phyloP scores from a whole-genome alignment of 2,329 filamentous ascomycete species.

The Helicocarpus griseus region DNA sequence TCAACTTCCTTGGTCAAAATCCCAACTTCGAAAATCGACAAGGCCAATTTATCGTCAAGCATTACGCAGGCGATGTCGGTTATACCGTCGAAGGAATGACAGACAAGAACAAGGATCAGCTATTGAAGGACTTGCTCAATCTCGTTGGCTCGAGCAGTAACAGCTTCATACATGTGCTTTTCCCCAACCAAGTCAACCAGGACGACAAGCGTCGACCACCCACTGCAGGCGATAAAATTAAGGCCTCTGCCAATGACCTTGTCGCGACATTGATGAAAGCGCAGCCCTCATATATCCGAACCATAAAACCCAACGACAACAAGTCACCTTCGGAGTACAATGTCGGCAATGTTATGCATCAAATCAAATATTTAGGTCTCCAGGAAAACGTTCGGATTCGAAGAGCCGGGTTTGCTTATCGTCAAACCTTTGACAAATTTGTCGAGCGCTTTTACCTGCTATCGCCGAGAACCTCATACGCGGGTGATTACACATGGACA shows the following conservation, averaged over 20 bases:
- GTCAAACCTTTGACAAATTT: slow-evolving; percentile 96
- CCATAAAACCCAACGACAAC: slow-evolving; percentile 98
- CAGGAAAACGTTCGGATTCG: slow-evolving; percentile 98
- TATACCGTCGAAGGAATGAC: slow-evolving; percentile 96
- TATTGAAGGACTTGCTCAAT: slow-evolving; percentile 86
- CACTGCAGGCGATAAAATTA: slow-evolving; percentile 93
- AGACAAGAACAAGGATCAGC: slow-evolving; percentile 97
- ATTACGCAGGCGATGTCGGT: slow-evolving; percentile 93
- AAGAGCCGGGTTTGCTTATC: slow-evolving; percentile 90
- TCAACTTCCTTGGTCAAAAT: slow-evolving; percentile 80
- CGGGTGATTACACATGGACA: slow-evolving; percentile 93
- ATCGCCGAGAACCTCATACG: slow-evolving; percentile 89
- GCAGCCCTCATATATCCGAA: slow-evolving; percentile 94
- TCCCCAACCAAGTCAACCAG: slow-evolving; percentile 87
- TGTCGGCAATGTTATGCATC: slow-evolving; percentile 82
- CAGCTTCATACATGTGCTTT: slow-evolving; percentile 74
- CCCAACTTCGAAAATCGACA: slow-evolving; percentile 85
- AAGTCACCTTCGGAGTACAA: slow-evolving; percentile 94
- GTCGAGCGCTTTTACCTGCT: slow-evolving; percentile 94
- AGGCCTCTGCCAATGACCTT: slow-evolving; percentile 84
- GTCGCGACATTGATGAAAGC: slow-evolving; percentile 96
- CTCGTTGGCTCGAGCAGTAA: slow-evolving; percentile 78
- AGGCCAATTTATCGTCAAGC: slow-evolving; percentile 96
- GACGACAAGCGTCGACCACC: slow-evolving; percentile 92
- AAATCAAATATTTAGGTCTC: slow-evolving; percentile 98